Percentiles rank a stretch among this genome's conserved stretches.
Conservation (phyloP, 805 yeast genomes). For the Metschnikowia kofuensis region DNA sequence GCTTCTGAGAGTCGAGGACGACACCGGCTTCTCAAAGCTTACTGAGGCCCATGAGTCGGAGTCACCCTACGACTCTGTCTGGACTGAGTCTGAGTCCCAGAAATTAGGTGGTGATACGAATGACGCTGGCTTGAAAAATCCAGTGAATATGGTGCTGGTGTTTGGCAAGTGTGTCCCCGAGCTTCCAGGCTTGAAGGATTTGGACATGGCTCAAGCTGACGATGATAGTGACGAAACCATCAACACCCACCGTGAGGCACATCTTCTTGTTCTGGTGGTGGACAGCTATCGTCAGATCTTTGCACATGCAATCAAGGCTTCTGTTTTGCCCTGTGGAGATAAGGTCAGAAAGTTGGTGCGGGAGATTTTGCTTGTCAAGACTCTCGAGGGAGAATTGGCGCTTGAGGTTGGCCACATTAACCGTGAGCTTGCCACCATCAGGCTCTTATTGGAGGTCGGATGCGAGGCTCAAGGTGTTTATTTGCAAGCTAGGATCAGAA, state of each 20-base stretch:
- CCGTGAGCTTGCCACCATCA: not conserved
- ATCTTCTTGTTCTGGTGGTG: not conserved
- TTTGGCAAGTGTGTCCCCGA: not conserved
- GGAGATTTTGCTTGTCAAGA: conserved; percentile 1
- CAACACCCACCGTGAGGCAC: not conserved
- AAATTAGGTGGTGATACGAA: not conserved
- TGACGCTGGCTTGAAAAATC: not conserved
- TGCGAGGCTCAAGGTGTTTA: not conserved
- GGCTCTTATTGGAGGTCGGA: not conserved
- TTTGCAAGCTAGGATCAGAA: not conserved
- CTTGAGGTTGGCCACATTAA: not conserved
- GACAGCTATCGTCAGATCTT: conserved; percentile 3
- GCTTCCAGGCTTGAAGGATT: not conserved
- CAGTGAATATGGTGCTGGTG: not conserved
- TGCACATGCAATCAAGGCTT: not conserved
- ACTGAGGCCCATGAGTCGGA: not conserved
- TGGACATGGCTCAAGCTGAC: not conserved
- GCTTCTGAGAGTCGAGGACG: conserved; percentile 1
- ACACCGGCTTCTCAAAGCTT: not conserved
- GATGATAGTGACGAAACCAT: not conserved
- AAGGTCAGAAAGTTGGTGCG: not conserved
- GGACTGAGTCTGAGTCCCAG: not conserved
- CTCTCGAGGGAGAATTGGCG: not conserved
- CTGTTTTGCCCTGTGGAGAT: conserved; percentile 7
- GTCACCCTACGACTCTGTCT: not conserved